Evolutionary conservation across 2,329 filamentous ascomycete genomes (phyloP), one percentile per base, ranked within the genome.

Genomic region (Colletotrichum liriopes): DNA sequence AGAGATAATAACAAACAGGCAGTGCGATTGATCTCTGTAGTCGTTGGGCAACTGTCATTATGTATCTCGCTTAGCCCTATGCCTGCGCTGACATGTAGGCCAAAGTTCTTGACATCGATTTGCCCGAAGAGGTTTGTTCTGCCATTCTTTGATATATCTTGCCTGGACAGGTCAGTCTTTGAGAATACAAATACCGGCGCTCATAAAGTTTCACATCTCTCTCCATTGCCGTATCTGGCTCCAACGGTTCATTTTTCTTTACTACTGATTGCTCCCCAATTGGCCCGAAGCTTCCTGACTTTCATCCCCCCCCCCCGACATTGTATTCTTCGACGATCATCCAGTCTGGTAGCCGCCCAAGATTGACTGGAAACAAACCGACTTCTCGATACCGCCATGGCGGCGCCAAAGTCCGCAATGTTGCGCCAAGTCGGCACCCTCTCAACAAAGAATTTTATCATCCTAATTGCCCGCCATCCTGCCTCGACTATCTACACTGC

Each of bases 381-480:
- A 0, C 3, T 20, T n/a, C 12, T 16, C 23, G 9, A 1, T n/a
- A 16, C 23, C 47, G 52, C 55, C 39, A 73, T 71, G 67, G 49
- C 41, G 55, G 62, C 67, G 12, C 67, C 47, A 6, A 45, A 47
- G 45, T 71, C 67, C 3, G 49, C 51, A 3, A 35, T 73, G 0
- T 35, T 52, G 45, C 85, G 86, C 72, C 91, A 92, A 80, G 87
- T 88, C 64, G 86, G 86, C 84, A 91, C 89, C 61, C 82, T 93
- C 70, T 88, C 87, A 77, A 82, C 81, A 76, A 93, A 93, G 79
- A 92, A 92, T 77, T 82, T 91, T 65, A 86, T 88, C 67, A 89
- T 91, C 74, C 83, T 90, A 11, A 76, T 91, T 41, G 47, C 61
- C 5, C 88, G 90, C 3, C 90, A 91, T 78, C 77, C 81, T 20